Conservation (phyloP, 2,329 filamentous ascomycete genomes). For the Penicillium oxalicum region DNA sequence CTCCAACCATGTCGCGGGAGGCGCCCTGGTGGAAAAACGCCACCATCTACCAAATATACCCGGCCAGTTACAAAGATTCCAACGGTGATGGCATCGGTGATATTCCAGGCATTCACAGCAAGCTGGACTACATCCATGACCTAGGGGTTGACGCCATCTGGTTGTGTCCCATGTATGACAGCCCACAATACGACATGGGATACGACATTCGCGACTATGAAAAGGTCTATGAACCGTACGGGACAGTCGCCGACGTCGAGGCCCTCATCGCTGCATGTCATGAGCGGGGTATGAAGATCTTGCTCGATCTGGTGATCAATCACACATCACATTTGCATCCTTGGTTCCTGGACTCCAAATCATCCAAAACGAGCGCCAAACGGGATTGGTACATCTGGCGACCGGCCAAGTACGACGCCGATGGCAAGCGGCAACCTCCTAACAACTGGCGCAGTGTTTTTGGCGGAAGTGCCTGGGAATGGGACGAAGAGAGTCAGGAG, state of each 20-base stretch:
- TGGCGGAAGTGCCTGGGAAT: conserved; percentile 59
- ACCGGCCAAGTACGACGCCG: conserved; percentile 42
- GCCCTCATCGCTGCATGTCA: conserved; percentile 52
- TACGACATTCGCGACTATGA: conserved; percentile 62
- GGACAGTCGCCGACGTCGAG: conserved; percentile 57
- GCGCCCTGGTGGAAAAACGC: conserved; percentile 35
- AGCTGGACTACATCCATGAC: conserved; percentile 55
- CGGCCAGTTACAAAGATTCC: conserved; percentile 43
- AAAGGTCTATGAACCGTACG: conserved; percentile 55
- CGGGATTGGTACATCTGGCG: conserved; percentile 58
- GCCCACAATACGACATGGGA: conserved; percentile 62
- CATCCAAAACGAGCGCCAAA: conserved; percentile 53
- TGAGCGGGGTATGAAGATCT: conserved; percentile 57
- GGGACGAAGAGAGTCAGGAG: conserved; percentile 60
- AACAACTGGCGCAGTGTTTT: conserved; percentile 67
- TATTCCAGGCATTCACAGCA: conserved; percentile 57
- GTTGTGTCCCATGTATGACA: conserved; percentile 61
- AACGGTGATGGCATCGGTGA: conserved; percentile 58
- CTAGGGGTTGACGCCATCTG: conserved; percentile 62
- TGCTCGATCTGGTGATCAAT: conserved; percentile 68
- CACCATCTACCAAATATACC: conserved; percentile 30
- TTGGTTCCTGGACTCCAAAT: conserved; percentile 61
- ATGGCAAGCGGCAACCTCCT: conserved; percentile 57
- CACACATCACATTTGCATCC: conserved; percentile 63
- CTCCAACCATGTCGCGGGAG: conserved; percentile 7